Evolutionary conservation across 2,329 filamentous ascomycete genomes (phyloP).

Genomic region (Fusarium anthophilum): DNA sequence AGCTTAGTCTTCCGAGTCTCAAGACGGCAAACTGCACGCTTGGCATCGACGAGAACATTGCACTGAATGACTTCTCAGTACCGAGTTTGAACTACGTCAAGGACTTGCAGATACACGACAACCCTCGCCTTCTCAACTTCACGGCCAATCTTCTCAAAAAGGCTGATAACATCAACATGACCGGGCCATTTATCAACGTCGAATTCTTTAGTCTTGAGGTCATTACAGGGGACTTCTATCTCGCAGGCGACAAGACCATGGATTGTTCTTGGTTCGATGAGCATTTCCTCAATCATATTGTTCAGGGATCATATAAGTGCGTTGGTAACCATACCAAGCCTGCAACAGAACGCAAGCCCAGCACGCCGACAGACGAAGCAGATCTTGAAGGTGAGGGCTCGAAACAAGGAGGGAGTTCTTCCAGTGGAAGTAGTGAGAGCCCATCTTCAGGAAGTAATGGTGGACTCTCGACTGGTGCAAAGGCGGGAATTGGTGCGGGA

Average conservation of each 20-base stretch:
- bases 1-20: neutral
- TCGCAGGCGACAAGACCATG: rapidly evolving
- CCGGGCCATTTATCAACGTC: neutral
- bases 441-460: neutral
- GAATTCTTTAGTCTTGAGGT: neutral
- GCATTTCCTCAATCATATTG: neutral
- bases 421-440: rapidly evolving
- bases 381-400: neutral
- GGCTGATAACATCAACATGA: neutral
- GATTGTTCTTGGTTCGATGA: neutral
- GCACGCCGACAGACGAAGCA: neutral
- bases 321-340: neutral
- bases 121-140: neutral
- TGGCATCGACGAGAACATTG: neutral
- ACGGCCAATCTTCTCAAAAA: neutral
- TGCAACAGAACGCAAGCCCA: neutral
- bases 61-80: neutral
- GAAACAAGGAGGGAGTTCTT: neutral
- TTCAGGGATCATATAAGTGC: neutral
- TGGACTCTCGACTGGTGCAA: neutral
- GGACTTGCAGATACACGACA: neutral
- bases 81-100: neutral
- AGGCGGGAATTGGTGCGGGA: neutral
- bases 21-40: neutral
- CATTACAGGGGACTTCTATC: neutral